Base-by-base conservation (phyloP, 768 basidiomycete species). In the Hemileccinum impolitum region DNA sequence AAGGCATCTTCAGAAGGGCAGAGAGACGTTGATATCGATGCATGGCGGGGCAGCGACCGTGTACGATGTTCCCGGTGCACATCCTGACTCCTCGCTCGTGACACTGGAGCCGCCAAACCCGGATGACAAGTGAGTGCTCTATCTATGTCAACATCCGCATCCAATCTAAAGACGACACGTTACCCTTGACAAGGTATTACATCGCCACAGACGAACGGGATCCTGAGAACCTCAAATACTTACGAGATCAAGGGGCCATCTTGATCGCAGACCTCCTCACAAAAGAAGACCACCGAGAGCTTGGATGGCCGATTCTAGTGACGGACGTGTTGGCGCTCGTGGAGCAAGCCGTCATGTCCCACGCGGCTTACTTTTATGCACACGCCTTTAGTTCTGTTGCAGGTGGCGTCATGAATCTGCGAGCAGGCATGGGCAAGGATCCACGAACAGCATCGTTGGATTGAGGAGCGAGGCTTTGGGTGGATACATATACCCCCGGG, bases 201-300 rank as follows among this genome's bases (percentile, higher is more conserved):
- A 58, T 72, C 9, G 70, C 69, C n/a, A 73, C 69, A 18, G 75
- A 77, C 47, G 76, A 77, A 51, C 73, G 75, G 26, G 56, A 66
- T 46, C 59, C 66, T 0, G 55, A 55, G 0, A 66, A 62, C 14
- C 58, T 75, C 10, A 21, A 57, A 9, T 65, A 64, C 43, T 56
- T 77, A 13, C 54, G 61, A 19, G 55, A 60, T 3, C 60, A 68
- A 17, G 72, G 74, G 15, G 76, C 66, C 2, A 37, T 78, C 10
- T 49, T 78, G 46, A 59, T 78, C 48, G 31, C 61, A 13, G 75
- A 78, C 52, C 58, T 77, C 6, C 56, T 77, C 39, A 75, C 73
- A 2, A 53, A 60, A n/a, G 70, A 74, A 19, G 75, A 77, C 47
- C 62, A 65, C 2, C 63, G 64, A 8, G 55, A 52, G 25, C 65